These are phyloP conservation scores for Xylariaceae sp. DNA, from an alignment of 2,329 filamentous ascomycete genomes.

Conservation along the genomic window DNA sequence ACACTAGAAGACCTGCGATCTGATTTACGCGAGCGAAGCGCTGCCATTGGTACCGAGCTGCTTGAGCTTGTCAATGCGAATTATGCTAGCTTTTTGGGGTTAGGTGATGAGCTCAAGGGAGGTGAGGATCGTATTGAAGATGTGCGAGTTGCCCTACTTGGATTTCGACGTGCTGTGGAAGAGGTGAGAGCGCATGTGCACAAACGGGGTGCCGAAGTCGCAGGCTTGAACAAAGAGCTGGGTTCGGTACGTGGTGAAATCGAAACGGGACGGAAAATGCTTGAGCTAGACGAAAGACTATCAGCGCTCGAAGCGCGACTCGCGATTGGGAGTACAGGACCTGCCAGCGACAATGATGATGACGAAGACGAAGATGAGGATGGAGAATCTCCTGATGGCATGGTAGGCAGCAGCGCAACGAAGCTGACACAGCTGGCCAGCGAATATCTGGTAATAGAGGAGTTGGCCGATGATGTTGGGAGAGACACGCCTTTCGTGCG, in stretches of 20 bases:
- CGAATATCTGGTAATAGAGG: slow-evolving; percentile 51
- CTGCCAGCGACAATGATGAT: slow-evolving; percentile 42
- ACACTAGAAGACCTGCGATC: slow-evolving; percentile 91
- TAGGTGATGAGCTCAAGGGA: slow-evolving; percentile 81
- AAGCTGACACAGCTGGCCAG: slow-evolving; percentile 54
- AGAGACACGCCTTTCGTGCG: slow-evolving; percentile 56
- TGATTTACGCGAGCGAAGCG: slow-evolving; percentile 81
- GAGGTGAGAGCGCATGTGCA: slow-evolving; percentile 71
- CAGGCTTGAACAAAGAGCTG: slow-evolving; percentile 68
- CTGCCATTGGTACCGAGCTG: slow-evolving; percentile 82
- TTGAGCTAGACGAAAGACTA: slow-evolving; percentile 71
- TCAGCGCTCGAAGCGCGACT: slow-evolving; percentile 67
- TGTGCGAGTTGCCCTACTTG: slow-evolving; percentile 83
- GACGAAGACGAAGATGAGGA: slow-evolving; percentile 46
- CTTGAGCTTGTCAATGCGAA: slow-evolving; percentile 95
- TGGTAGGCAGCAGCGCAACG: slow-evolving; percentile 53
- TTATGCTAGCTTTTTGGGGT: slow-evolving; percentile 86
- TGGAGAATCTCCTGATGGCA: slow-evolving; percentile 39
- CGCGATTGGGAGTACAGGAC: slow-evolving; percentile 54
- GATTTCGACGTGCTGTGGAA: slow-evolving; percentile 82
- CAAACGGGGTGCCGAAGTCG: slow-evolving; percentile 67
- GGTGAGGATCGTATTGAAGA: slow-evolving; percentile 93
- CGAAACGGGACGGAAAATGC: slow-evolving; percentile 63
- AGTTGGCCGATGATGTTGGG: slow-evolving; percentile 52
- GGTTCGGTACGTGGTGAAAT: slow-evolving; percentile 67